Base-by-base conservation (phyloP, 805 yeast species). In the Brettanomyces sp. region DNA sequence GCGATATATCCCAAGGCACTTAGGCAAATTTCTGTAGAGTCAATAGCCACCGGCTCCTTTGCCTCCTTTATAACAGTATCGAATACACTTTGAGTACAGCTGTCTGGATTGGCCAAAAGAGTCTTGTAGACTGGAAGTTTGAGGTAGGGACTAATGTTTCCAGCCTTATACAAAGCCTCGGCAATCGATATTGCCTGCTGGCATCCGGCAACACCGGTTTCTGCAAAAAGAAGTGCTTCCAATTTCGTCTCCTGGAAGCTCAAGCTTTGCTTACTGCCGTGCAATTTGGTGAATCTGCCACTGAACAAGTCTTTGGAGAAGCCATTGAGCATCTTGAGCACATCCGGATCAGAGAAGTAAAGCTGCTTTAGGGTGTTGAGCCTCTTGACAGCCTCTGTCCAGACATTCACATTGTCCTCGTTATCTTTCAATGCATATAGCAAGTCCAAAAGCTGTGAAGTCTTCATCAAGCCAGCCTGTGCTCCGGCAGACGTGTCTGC, bases 21-120 rank as follows among this genome's bases (percentile, higher is more conserved):
- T 24, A 80, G 63, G 0, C 83, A 79, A 43, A 74, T 65, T 59
- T 81, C 87, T 44, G 80, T 59, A 2, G 77, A 72, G 58, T 80
- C 85, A 44, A 79, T 69, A 5, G 83, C 63, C 2, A 72, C 56
- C 8, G 87, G 84, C 11, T 60, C 50, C 8, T 62, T 57, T 28
- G 73, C 73, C 56, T 80, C 81, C n/a, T 65, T 51, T 45, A 72
- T 50, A 5, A 80, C 67, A 3, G 56, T 18, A 45, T 72, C 58
- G 60, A 73, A 61, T 49, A 72, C 49, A 24, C 64, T 53, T 50
- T 59, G 51, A 46, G 58, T 51, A 39, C 62, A 60, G 44, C 67
- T 60, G 11, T 57, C 52, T 4, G 63, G 52, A n/a, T 70, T 66
- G 1, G 72, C 52, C 4, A 73, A 59, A 30, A 77, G 57, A 3